Conservation (phyloP, 768 basidiomycete genomes). For the Guyanaporus albipodus region DNA sequence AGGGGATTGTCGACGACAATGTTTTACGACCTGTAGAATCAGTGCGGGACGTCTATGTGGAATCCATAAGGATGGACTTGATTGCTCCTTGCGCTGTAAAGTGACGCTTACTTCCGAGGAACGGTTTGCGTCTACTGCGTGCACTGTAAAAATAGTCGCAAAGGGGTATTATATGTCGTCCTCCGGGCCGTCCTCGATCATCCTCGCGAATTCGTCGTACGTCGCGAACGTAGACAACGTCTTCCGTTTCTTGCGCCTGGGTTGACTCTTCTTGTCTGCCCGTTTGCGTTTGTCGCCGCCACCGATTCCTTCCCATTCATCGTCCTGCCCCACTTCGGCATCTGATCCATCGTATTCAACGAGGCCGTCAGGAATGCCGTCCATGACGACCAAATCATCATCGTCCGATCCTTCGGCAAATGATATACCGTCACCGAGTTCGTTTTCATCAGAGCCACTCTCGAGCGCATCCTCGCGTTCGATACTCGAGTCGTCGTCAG, state of each 20-base stretch:
- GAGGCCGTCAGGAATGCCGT: conserved; percentile 52
- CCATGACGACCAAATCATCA: conserved; percentile 61
- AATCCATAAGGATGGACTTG: not conserved
- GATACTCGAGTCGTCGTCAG: conserved; percentile 31
- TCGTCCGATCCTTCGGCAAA: conserved; percentile 66
- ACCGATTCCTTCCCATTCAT: conserved; percentile 37
- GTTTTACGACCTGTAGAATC: too few relatives aligned
- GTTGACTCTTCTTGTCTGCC: conserved; percentile 37
- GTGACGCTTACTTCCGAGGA: conserved; percentile 20
- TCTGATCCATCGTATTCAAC: conserved; percentile 59
- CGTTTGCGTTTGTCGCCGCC: conserved; percentile 52
- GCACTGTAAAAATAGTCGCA: not conserved
- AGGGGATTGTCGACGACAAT: too few relatives aligned
- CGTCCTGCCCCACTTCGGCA: conserved; percentile 23
- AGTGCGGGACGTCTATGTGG: too few relatives aligned
- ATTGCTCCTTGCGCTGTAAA: not conserved
- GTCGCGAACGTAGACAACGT: conserved; percentile 78
- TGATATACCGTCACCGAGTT: conserved; percentile 45
- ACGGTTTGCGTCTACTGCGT: conserved; percentile 36
- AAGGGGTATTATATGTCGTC: conserved; percentile 19
- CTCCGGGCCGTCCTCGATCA: conserved; percentile 65
- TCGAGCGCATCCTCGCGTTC: conserved; percentile 30
- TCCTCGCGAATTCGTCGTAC: conserved; percentile 80
- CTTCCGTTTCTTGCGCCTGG: conserved; percentile 63
- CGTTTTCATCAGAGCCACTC: conserved; percentile 29